Evolutionary conservation across 768 basidiomycete genomes (phyloP).

Genomic region (Rhodotorula paludigena): DNA sequence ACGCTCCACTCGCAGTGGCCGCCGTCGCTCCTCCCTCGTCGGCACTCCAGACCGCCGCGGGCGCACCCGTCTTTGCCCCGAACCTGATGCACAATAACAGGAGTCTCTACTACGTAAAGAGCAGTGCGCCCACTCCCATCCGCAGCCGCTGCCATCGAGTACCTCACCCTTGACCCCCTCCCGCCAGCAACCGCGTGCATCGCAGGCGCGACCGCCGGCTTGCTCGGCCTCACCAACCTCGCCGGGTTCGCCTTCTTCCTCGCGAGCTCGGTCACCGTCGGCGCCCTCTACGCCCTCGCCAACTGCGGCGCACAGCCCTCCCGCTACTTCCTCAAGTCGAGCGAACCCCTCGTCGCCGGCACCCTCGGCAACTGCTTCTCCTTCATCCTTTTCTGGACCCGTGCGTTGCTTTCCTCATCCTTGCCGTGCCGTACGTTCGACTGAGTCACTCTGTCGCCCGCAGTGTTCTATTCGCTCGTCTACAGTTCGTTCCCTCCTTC

Average conservation of each 20-base stretch:
- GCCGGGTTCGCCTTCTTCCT: conserved; percentile 33
- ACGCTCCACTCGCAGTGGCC: neutral
- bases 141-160: neutral
- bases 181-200: conserved; percentile 26
- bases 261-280: conserved; percentile 12
- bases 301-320: neutral
- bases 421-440: rapidly evolving
- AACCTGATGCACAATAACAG: conserved; percentile 24
- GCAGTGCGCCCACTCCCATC: conserved; percentile 9
- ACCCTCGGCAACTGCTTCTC: conserved; percentile 18
- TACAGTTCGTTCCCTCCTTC: neutral
- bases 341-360: conserved; percentile 13
- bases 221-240: conserved; percentile 36
- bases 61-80: conserved; percentile 16
- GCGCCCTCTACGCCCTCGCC: conserved; percentile 2
- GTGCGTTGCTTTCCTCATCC: neutral
- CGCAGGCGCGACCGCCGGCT: conserved; percentile 26
- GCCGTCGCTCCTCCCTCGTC: conserved; percentile 11
- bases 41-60: neutral
- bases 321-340: conserved; percentile 13
- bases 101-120: conserved; percentile 35
- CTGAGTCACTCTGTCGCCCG: neutral
- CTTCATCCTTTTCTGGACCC: conserved; percentile 29
- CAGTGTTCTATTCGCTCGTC: conserved; percentile 31
- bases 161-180: neutral